Evolutionary conservation across 78 protist genomes (phyloP).

Genomic region (Cavenderia fasciculata): DNA sequence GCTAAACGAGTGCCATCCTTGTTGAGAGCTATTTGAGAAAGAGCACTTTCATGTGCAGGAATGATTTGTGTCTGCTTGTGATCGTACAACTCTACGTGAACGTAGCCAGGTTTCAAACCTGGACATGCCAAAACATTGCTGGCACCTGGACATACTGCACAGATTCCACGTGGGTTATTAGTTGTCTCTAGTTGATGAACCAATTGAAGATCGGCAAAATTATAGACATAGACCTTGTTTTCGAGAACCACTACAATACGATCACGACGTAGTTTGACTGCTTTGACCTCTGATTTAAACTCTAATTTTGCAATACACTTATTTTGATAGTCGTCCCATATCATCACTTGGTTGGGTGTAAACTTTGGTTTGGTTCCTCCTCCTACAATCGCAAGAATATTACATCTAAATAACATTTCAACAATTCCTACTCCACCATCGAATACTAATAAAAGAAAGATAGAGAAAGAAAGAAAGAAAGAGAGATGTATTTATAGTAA

Average conservation of each 20-base stretch:
- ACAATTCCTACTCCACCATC: conserved; percentile 94
- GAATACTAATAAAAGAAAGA: conserved; percentile 35
- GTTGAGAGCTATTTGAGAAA: conserved; percentile 80
- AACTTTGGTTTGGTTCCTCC: conserved; percentile 91
- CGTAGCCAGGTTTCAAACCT: conserved; percentile 24
- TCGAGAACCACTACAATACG: conserved; percentile 92
- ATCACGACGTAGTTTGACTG: conserved; percentile 92
- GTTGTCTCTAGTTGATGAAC: conserved; percentile 85
- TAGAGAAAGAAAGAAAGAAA: background rate
- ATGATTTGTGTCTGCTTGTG: background rate
- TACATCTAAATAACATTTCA: conserved; percentile 96
- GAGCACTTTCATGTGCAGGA: conserved; percentile 80
- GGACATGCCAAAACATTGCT: conserved; percentile 50
- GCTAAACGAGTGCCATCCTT: conserved; percentile 91
- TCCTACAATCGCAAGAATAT: conserved; percentile 95
- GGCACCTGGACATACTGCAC: conserved; percentile 74
- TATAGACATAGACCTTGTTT: conserved; percentile 84
- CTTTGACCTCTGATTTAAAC: conserved; percentile 87
- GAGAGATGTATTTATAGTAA: conserved; percentile 29
- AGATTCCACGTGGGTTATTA: conserved; percentile 88
- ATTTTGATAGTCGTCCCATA: conserved; percentile 94
- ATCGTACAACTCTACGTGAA: conserved; percentile 51
- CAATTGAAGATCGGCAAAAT: conserved; percentile 84
- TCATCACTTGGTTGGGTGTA: conserved; percentile 88
- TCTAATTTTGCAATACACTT: conserved; percentile 87